Evolutionary conservation across 2,329 filamentous ascomycete genomes (phyloP).

Genomic region (Claviceps sp.): DNA sequence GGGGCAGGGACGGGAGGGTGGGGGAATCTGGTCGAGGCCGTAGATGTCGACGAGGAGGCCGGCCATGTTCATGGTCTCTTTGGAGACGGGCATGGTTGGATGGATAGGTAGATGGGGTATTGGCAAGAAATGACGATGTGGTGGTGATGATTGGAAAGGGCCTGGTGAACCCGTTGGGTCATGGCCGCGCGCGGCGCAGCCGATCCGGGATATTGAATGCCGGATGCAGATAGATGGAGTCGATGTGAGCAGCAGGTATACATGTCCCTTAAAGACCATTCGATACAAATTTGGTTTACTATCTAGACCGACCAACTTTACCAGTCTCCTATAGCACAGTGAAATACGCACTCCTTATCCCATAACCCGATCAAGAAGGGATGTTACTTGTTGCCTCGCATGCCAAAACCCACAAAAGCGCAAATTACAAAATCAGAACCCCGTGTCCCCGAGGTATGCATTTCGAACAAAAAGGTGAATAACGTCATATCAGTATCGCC

Average conservation of each 20-base stretch:
- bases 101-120: slow-evolving; percentile 15
- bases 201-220: too few species aligned
- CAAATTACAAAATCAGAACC: not conserved
- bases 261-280: too few species aligned
- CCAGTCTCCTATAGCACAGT: too few species aligned
- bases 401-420: not conserved
- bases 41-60: slow-evolving; percentile 71
- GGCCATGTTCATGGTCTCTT: slow-evolving; percentile 55
- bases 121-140: not conserved
- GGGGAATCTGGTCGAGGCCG: slow-evolving; percentile 57
- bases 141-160: too few species aligned
- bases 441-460: not conserved
- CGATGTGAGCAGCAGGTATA: too few species aligned
- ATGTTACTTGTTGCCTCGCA: not conserved
- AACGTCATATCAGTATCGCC: slow-evolving; percentile 19
- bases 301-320: too few species aligned
- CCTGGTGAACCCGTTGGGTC: too few species aligned
- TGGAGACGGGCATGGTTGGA: slow-evolving; percentile 41
- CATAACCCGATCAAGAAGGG: not conserved
- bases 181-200: too few species aligned
- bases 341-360: too few species aligned
- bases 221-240: too few species aligned
- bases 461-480: slow-evolving; percentile 10
- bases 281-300: too few species aligned
- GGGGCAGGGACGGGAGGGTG: slow-evolving; percentile 35